Base-by-base conservation (phyloP, 768 basidiomycete genomes). In the Collybia mongolica region DNA sequence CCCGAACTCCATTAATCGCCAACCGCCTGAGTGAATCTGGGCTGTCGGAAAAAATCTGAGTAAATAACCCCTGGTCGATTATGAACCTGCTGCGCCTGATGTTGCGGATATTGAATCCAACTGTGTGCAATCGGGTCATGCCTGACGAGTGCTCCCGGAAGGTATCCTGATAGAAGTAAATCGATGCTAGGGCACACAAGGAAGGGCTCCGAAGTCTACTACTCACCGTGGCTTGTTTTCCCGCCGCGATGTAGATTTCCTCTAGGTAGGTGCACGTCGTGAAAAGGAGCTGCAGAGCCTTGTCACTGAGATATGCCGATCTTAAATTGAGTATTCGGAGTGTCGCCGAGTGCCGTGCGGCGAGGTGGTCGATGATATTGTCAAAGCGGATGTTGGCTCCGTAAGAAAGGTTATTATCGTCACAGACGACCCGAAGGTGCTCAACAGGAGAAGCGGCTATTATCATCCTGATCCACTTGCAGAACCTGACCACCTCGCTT, bases 401-500 rank as follows among this genome's bases (percentile, higher is more conserved):
- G 39, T 48, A 35, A 8, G 49, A 48, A 32, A 9, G 32, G 32
- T 9, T 5, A 11, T 32, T 9, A 6, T 53, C 53, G 9, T 49
- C 65, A 44, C 61, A 63, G 6, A 60, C 29, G 2, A 73, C 54
- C 15, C 54, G 54, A 12, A 75, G 48, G 9, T 47, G 40, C 53
- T 68, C 65, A 15, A 75, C 54, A 3, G 67, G 66, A 0, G 73
- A 62, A 18, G 49, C 50, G 0, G 60, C 44, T 38, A 72, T 61
- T 6, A 71, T 62, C 11, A 62, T 65, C 28, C 61, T 60, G 9
- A 73, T 60, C 73, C 73, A 76, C 41, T 58, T 65, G 47, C 66
- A 72, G 0, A 77, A 54, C 15, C 54, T 57, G 4, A 58, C 52
- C 14, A 65, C 60, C 0, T 63, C 59, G 3, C 52, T 55, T 19